Evolutionary conservation across 2,329 filamentous ascomycete genomes (phyloP).

Genomic region (Hymenotorrendiella dingleyae): DNA sequence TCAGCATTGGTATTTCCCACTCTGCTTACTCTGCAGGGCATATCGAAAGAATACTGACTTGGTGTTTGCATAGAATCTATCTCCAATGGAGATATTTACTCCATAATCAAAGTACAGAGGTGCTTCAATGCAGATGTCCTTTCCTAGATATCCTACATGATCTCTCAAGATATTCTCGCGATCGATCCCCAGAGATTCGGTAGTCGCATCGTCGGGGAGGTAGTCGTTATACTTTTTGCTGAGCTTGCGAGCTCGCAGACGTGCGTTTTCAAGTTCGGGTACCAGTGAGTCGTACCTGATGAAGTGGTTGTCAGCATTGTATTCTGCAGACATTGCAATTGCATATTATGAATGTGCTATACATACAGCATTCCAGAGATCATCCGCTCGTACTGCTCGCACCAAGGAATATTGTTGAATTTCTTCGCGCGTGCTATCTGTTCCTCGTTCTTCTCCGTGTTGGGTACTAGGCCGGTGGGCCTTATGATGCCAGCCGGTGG

Average conservation of each 20-base stretch:
- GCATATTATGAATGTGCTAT: no score
- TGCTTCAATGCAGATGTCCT: slow-evolving; percentile 52
- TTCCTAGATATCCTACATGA: slow-evolving; percentile 45
- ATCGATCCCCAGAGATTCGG: slow-evolving; percentile 34
- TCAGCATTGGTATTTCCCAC: not conserved
- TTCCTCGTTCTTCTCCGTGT: slow-evolving; percentile 4
- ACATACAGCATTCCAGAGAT: slow-evolving; percentile 55
- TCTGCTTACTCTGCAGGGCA: not conserved
- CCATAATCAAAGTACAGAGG: slow-evolving; percentile 61
- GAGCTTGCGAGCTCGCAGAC: slow-evolving; percentile 48
- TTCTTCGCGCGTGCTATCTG: slow-evolving; percentile 34
- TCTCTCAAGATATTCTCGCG: slow-evolving; percentile 42
- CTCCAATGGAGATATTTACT: slow-evolving; percentile 56
- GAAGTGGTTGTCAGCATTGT: slow-evolving; percentile 30
- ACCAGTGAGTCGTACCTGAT: slow-evolving; percentile 40
- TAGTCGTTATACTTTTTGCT: slow-evolving; percentile 54
- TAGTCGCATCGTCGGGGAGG: slow-evolving; percentile 43
- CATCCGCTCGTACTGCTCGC: slow-evolving; percentile 59
- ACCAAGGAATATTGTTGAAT: slow-evolving; percentile 47
- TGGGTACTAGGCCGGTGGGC: not conserved
- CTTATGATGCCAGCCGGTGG: not conserved
- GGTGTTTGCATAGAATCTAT: slow-evolving; percentile 59
- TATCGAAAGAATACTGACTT: slow-evolving; percentile 37
- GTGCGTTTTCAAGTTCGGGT: slow-evolving; percentile 43
- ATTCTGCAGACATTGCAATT: no score